Conservation (phyloP, 2,329 filamentous ascomycete genomes). For the Didymella exigua region DNA sequence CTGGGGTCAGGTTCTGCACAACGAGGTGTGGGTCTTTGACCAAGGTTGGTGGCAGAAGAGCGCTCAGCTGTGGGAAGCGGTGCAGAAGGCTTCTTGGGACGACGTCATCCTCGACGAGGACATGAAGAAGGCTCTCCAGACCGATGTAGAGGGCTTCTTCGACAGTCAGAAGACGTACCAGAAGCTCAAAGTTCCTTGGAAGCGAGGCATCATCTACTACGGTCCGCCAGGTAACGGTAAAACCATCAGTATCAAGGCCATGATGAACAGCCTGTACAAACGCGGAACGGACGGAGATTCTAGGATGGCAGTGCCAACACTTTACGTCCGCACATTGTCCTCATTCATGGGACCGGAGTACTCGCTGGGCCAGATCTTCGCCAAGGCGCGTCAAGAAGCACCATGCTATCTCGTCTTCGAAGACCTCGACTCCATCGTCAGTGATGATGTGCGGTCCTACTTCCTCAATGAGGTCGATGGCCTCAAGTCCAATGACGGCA, state of each 20-base stretch:
- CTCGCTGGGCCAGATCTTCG: constrained; percentile 46
- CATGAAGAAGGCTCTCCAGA: constrained; percentile 69
- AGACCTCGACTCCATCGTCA: constrained; percentile 71
- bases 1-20: constrained; percentile 63
- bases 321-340: constrained; percentile 59
- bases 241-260: constrained; percentile 73
- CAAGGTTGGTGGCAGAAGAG: constrained; percentile 67
- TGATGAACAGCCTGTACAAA: constrained; percentile 67
- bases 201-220: constrained; percentile 71
- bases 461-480: constrained; percentile 77
- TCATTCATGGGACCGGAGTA: constrained; percentile 60
- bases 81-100: constrained; percentile 61
- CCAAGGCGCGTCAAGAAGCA: constrained; percentile 64
- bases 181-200: constrained; percentile 70
- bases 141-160: constrained; percentile 70
- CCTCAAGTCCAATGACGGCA: constrained; percentile 71
- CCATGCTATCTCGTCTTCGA: constrained; percentile 75
- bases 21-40: constrained; percentile 72
- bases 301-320: constrained; percentile 59
- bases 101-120: constrained; percentile 68
- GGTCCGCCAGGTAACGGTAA: constrained; percentile 70
- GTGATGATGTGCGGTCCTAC: constrained; percentile 65
- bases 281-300: constrained; percentile 48
- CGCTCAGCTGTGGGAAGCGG: constrained; percentile 62
- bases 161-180: constrained; percentile 63